A percentile compares a stretch with the other conserved stretches of the same genome.
phyloP scores from a whole-genome alignment of 305 asterid species.

The Plantago coronopus region DNA sequence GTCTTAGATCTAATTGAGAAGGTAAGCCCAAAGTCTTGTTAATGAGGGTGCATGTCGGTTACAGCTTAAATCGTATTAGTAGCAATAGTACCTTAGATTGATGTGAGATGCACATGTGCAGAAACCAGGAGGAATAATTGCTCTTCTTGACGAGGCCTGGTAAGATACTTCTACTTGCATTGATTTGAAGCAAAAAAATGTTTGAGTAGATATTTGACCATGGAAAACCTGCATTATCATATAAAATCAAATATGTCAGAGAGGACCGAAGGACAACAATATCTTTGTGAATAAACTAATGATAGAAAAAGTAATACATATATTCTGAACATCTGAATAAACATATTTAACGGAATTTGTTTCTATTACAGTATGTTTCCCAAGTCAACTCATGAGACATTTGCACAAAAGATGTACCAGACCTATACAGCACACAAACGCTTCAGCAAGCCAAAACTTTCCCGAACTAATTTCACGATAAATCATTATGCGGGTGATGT shows the following conservation, averaged over 20 bases:
- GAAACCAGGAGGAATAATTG: slow-evolving; percentile 98
- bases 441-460: slow-evolving; percentile 94
- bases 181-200: slow-evolving; percentile 9
- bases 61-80: slow-evolving; percentile 18
- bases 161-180: slow-evolving; percentile 36
- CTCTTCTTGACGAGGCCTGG: slow-evolving; percentile 99
- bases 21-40: slow-evolving; percentile 35
- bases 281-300: neutral
- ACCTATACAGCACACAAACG: slow-evolving; percentile 84
- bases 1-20: slow-evolving; percentile 88
- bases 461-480: slow-evolving; percentile 83
- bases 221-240: slow-evolving; percentile 17
- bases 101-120: slow-evolving; percentile 40
- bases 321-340: neutral
- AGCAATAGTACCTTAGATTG: slow-evolving; percentile 20
- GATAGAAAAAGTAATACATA: neutral
- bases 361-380: slow-evolving; percentile 90
- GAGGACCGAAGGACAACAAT: neutral
- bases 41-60: slow-evolving; percentile 8
- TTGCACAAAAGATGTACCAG: slow-evolving; percentile 97
- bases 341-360: slow-evolving; percentile 23
- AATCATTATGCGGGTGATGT: slow-evolving; percentile 98
- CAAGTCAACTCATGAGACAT: slow-evolving; percentile 93
- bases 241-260: neutral
- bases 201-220: slow-evolving; percentile 10